Evolutionary conservation across 2,329 filamentous ascomycete species (phyloP).

Genomic region (Lanzia echinophila): DNA sequence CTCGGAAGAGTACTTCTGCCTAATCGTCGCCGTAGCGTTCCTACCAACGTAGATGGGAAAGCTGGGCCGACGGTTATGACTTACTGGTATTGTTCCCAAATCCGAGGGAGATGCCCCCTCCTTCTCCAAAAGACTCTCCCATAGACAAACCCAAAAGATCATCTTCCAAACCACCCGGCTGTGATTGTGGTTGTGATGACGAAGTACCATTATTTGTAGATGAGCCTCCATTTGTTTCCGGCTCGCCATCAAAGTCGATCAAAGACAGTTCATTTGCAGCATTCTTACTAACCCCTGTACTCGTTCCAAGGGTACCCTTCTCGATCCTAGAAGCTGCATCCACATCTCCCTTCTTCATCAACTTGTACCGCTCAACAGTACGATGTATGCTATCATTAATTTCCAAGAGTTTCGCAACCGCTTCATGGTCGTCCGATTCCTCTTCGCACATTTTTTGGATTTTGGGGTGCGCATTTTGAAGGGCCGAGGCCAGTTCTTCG

Average conservation of each 20-base stretch:
- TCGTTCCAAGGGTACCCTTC: conserved; percentile 67
- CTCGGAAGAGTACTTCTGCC: too few relatives aligned
- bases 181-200: conserved; percentile 30
- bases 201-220: conserved; percentile 33
- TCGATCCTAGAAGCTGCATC: conserved; percentile 78
- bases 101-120: conserved; percentile 78
- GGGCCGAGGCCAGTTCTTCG: conserved; percentile 78
- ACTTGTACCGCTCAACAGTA: conserved; percentile 89
- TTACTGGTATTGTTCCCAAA: conserved; percentile 63
- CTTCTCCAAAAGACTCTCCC: conserved; percentile 59
- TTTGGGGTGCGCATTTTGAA: conserved; percentile 93
- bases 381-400: conserved; percentile 99
- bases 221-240: conserved; percentile 50
- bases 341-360: conserved; percentile 91
- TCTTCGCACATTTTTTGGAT: conserved; percentile 99
- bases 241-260: conserved; percentile 77
- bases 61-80: too few relatives aligned
- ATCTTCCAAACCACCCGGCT: conserved; percentile 68
- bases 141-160: conserved; percentile 87
- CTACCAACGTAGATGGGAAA: too few relatives aligned
- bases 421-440: conserved; percentile 93
- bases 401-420: conserved; percentile 88
- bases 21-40: too few relatives aligned
- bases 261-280: conserved; percentile 75
- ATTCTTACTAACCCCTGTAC: conserved; percentile 57